A percentile compares a stretch with the other conserved stretches of the same genome.
Evolutionary conservation across 2,329 filamentous ascomycete species (phyloP).

Genomic region (Penicillium sp.): DNA sequence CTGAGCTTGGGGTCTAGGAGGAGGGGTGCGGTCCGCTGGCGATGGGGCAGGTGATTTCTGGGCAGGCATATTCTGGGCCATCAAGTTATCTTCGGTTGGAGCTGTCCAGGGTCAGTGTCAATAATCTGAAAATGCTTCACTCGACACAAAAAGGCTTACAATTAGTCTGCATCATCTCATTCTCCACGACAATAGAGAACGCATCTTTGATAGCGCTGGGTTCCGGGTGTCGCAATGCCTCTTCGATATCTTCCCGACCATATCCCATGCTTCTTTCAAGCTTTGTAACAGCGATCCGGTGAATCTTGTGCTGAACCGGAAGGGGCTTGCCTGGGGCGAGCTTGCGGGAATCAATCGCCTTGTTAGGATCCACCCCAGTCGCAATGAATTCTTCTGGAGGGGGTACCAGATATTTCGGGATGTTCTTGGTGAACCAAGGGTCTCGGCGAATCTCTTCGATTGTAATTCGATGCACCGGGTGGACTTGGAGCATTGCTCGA

Average conservation of each 20-base stretch:
- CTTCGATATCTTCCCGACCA: constrained; percentile 90
- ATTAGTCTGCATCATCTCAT: constrained; percentile 94
- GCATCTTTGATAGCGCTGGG: constrained; percentile 98
- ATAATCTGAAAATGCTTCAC: neutral
- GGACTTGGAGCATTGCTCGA: constrained; percentile 91
- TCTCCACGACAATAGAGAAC: constrained; percentile 96
- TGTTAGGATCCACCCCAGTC: constrained; percentile 91
- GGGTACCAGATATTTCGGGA: constrained; percentile 83
- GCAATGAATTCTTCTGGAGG: constrained; percentile 91
- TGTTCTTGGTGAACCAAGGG: constrained; percentile 87
- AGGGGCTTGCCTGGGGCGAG: constrained; percentile 78
- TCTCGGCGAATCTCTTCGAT: constrained; percentile 92
- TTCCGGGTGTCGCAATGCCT: constrained; percentile 87
- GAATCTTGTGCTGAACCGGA: constrained; percentile 84
- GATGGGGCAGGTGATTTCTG: constrained; percentile 30
- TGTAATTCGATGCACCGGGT: constrained; percentile 90
- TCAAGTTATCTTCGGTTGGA: constrained; percentile 41
- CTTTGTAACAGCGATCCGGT: constrained; percentile 91
- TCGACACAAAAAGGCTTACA: constrained; percentile 63
- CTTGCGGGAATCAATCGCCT: constrained; percentile 81
- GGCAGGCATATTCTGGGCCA: constrained; percentile 28
- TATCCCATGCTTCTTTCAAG: constrained; percentile 99
- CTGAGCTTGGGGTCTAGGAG: constrained; percentile 27
- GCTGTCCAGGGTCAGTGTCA: constrained; percentile 30
- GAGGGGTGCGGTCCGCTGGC: constrained; percentile 30